These are phyloP conservation scores for Epichloe typhina DNA, from an alignment of 2,329 filamentous ascomycete genomes.

Conservation along the genomic window DNA sequence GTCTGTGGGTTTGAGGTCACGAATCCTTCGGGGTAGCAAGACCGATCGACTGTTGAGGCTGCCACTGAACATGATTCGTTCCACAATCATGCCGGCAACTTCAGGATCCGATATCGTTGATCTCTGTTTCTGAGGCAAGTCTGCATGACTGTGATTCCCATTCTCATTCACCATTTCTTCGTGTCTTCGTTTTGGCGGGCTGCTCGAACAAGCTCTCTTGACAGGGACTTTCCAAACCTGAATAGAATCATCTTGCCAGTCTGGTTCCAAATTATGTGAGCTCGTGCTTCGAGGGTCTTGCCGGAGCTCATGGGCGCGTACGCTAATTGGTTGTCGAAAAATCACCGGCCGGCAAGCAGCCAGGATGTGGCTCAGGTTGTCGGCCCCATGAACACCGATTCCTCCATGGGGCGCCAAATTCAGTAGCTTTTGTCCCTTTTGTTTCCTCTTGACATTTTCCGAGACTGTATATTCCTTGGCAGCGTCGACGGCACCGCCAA, in stretches of 20 bases:
- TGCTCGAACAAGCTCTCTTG: slow-evolving; percentile 18
- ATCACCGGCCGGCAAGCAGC: slow-evolving; percentile 78
- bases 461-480: slow-evolving; percentile 27
- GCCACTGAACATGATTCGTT: slow-evolving; percentile 24
- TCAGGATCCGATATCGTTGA: slow-evolving; percentile 16
- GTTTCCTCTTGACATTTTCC: slow-evolving; percentile 27
- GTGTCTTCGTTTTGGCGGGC: slow-evolving; percentile 21
- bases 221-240: slow-evolving; percentile 71
- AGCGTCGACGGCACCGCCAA: slow-evolving; percentile 53
- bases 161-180: slow-evolving; percentile 7
- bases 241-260: slow-evolving; percentile 64
- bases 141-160: background rate
- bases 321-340: slow-evolving; percentile 67
- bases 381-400: slow-evolving; percentile 62
- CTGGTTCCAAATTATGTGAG: slow-evolving; percentile 33
- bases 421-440: slow-evolving; percentile 22
- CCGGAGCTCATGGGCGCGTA: slow-evolving; percentile 57
- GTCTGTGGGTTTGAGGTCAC: slow-evolving; percentile 17
- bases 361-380: slow-evolving; percentile 67
- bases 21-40: slow-evolving; percentile 14
- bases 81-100: slow-evolving; percentile 18
- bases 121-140: slow-evolving; percentile 4
- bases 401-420: slow-evolving; percentile 14
- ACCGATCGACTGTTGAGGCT: slow-evolving; percentile 12
- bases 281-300: slow-evolving; percentile 23